Conservation (phyloP, 352 stramenopile species). For the Pythium scleroteichum region DNA sequence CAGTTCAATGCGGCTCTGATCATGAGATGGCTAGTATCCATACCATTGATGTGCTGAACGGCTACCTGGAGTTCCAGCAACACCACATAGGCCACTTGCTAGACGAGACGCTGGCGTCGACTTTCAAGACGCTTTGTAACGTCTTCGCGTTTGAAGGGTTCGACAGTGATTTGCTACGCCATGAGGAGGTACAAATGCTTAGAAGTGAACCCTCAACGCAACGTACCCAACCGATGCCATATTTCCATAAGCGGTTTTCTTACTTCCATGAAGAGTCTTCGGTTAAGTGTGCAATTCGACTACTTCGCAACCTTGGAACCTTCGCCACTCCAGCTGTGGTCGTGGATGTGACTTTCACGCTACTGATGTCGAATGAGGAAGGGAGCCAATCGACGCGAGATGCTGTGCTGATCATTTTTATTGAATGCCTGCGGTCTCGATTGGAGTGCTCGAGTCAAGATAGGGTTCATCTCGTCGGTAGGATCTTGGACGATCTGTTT, state of each 20-base stretch:
- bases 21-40: constrained; percentile 59
- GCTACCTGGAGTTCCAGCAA: constrained; percentile 63
- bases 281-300: constrained; percentile 38
- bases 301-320: constrained; percentile 52
- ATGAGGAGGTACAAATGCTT: constrained; percentile 31
- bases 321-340: constrained; percentile 56
- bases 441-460: constrained; percentile 14
- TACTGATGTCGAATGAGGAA: constrained; percentile 28
- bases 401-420: constrained; percentile 65
- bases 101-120: constrained; percentile 50
- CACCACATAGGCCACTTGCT: constrained; percentile 40
- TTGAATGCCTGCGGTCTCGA: constrained; percentile 49
- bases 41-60: constrained; percentile 65
- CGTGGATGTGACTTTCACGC: constrained; percentile 62
- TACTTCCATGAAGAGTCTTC: constrained; percentile 76
- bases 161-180: constrained; percentile 72
- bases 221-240: constrained; percentile 29
- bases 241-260: constrained; percentile 79
- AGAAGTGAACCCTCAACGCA: not conserved
- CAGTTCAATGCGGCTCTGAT: constrained; percentile 58
- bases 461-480: constrained; percentile 66
- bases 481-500: constrained; percentile 76
- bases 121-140: constrained; percentile 47
- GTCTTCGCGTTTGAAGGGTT: constrained; percentile 64
- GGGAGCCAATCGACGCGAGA: not conserved